Evolutionary conservation across 2,329 filamentous ascomycete species (phyloP), one percentile per base, ranked within the genome.

Genomic region (Capronia coronata): DNA sequence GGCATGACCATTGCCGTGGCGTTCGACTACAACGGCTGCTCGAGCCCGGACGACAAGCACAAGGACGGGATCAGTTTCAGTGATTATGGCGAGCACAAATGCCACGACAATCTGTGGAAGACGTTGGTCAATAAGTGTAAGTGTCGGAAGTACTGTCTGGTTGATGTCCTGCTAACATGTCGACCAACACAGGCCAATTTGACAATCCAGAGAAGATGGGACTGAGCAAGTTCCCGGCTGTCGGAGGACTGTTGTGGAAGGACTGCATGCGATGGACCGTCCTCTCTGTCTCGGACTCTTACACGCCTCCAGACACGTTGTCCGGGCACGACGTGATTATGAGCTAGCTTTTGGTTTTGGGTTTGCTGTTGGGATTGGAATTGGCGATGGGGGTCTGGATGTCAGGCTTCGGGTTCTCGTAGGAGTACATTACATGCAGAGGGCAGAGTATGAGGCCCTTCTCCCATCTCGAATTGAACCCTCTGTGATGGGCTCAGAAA

Each of bases 211-310:
- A 10, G 3, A 21, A 19, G 16, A 10, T 19, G 21, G 16, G 16
- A 9, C 9, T 39, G 3, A 11, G 14, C 37, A 11, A 5, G 3
- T 39, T 7, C 9, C 16, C 16, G 5, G 21, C 37, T 16, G 19
- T 39, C n/a, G 37, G 37, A 7, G 37, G 37, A 5, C 9, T 39
- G 37, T 39, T 13, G 6, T 39, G 37, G 37, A 19, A 39, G 14
- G 37, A 39, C 37, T 39, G 37, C 19, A 39, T 39, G 37, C 37
- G 37, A 3, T 39, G 37, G 37, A 39, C 37, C 3, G 37, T 39
- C 37, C 8, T 39, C 9, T 4, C 37, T 23, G 37, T 10, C 8
- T 9, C 10, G 14, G 37, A 39, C 14, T 7, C 8, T 7, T 8
- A 39, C 16, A 3, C 14, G 9, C 37, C 37, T 39, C 37, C 37